Evolutionary conservation across 176 grass and related monocot species (phyloP), one percentile per base, ranked within the genome.

Genomic region (Aegilops sharonensis): DNA sequence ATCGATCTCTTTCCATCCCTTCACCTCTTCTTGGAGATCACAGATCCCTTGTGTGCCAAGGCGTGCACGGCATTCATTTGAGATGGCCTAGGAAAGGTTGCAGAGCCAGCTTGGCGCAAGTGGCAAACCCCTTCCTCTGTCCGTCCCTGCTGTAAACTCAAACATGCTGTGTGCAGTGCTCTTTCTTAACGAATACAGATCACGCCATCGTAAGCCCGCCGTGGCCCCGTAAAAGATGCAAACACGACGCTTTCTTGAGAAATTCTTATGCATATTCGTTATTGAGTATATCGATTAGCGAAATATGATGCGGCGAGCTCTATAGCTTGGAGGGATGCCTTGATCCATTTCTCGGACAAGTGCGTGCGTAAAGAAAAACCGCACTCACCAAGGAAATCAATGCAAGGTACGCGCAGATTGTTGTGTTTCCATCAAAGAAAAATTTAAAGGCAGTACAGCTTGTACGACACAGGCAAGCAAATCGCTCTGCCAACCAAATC

Each of bases 401-500:
- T 29, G 11, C 2, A 23, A 40, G 68, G 68, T 71, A 71, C 68
- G 63, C 6, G 27, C 63, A 34, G 64, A 2, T 21, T 59, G 56
- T 3, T 8, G 18, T 21, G 56, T 59, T 21, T 21, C 56, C 2
- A 21, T 59, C 56, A 59, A 59, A 2, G 18, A 59, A 9, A 59
- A 59, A 7, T 56, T 8, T 9, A 59, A 8, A 75, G 6, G 25
- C 8, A 6, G 13, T 1, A 45, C 74, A 57, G 75, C 15, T 13
- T 32, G 39, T 13, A 39, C 40, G 35, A 75, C 82, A 57, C 36
- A 62, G 34, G 31, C 66, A 54, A 31, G 35, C 68, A 75, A 36
- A 30, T 54, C 50, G 50, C 77, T 39, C 83, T 4, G 43, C 83
- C 72, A 85, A 56, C 40, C 61, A 18, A 6, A 77, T 77, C 82